Percentiles rank a stretch among this genome's conserved stretches.
Evolutionary conservation across 257 asterid species (phyloP).

Genomic region (Solanum megistacrolobum): DNA sequence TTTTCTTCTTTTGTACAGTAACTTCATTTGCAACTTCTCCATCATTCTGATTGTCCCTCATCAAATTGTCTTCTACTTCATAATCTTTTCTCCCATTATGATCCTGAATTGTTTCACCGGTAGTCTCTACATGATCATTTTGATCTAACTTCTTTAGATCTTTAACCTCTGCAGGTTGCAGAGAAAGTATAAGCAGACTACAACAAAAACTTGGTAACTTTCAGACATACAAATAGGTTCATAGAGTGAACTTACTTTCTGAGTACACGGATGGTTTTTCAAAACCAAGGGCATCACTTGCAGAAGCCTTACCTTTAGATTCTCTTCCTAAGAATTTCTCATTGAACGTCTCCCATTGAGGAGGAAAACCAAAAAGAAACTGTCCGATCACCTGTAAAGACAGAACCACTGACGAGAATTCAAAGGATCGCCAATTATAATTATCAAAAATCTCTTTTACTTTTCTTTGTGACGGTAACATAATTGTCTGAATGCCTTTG

Average conservation of each 20-base stretch:
- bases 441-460: background rate
- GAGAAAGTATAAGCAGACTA: background rate
- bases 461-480: background rate
- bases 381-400: slow-evolving; percentile 39
- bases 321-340: slow-evolving; percentile 22
- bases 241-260: slow-evolving; percentile 16
- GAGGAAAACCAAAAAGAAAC: slow-evolving; percentile 69
- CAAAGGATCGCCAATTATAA: background rate
- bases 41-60: background rate
- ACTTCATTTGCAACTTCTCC: slow-evolving; percentile 3
- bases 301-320: slow-evolving; percentile 11
- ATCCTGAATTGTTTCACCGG: background rate
- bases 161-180: background rate
- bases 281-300: slow-evolving; percentile 1
- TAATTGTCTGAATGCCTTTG: background rate
- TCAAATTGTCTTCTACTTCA: background rate
- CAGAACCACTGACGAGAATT: background rate
- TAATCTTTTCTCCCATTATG: background rate
- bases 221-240: background rate
- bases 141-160: background rate
- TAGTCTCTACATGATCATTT: background rate
- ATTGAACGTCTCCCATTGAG: slow-evolving; percentile 52
- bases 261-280: background rate
- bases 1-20: background rate
- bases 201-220: background rate